phyloP scores from a whole-genome alignment of 768 basidiomycete genomes.

The Mycena chlorophos region DNA sequence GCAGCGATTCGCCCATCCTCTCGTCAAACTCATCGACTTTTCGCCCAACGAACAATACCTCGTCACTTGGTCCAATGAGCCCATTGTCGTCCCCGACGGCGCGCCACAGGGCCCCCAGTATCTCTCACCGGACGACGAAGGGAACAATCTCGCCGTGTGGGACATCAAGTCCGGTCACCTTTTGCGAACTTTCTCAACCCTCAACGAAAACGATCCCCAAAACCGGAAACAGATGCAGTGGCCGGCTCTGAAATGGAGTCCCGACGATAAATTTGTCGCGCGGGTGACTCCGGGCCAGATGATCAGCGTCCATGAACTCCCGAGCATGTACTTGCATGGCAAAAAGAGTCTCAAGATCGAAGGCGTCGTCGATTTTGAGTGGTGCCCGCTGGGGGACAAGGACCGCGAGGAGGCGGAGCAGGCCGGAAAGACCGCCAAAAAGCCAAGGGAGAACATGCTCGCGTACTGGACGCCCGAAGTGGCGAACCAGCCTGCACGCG shows the following conservation, averaged over 20 bases:
- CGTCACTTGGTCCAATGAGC: constrained; percentile 96
- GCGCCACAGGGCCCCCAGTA: constrained; percentile 80
- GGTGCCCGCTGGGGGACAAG: constrained; percentile 91
- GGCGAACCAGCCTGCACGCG: constrained; percentile 92
- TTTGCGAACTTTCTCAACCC: constrained; percentile 84
- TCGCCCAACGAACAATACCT: constrained; percentile 96
- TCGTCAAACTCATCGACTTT: constrained; percentile 95
- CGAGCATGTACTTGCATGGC: constrained; percentile 89
- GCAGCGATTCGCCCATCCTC: constrained; percentile 91
- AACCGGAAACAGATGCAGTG: constrained; percentile 77
- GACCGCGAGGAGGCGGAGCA: constrained; percentile 75
- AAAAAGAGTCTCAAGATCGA: constrained; percentile 98
- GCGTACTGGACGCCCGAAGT: constrained; percentile 99
- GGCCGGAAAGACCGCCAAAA: constrained; percentile 56
- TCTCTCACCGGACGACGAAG: constrained; percentile 93
- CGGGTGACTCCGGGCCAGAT: constrained; percentile 86
- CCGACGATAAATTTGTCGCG: constrained; percentile 93
- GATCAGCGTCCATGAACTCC: constrained; percentile 96
- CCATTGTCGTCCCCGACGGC: constrained; percentile 82
- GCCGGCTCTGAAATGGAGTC: constrained; percentile 97
- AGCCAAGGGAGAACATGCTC: constrained; percentile 85
- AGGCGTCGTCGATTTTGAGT: constrained; percentile 97
- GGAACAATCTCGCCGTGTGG: constrained; percentile 98
- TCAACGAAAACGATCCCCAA: constrained; percentile 64
- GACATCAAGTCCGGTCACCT: constrained; percentile 92